Percentiles rank a stretch among this genome's conserved stretches.
phyloP scores from a whole-genome alignment of 2,329 filamentous ascomycete species.

The Arachnomyces sp. region DNA sequence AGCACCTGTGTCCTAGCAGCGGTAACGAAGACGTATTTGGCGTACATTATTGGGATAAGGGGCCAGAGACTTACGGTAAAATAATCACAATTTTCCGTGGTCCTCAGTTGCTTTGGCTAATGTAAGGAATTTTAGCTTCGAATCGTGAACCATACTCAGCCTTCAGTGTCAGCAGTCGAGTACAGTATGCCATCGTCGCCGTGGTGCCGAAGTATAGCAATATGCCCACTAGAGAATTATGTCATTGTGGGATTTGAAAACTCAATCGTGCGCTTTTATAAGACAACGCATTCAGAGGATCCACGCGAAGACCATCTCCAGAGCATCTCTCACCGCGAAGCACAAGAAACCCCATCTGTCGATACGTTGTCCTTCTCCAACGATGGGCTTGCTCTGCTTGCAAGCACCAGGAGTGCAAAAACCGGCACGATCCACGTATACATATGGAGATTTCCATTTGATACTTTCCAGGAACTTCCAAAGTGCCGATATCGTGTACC shows the following conservation, averaged over 20 bases:
- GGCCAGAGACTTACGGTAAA: constrained; percentile 37
- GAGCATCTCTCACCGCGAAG: constrained; percentile 25
- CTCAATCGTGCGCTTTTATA: constrained; percentile 35
- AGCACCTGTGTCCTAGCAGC: constrained; percentile 34
- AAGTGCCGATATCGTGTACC: constrained; percentile 33
- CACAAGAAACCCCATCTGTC: constrained; percentile 29
- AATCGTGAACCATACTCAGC: constrained; percentile 30
- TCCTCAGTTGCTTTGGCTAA: too few species aligned
- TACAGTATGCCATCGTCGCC: constrained; percentile 33
- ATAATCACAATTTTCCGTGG: neutral
- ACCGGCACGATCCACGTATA: constrained; percentile 33
- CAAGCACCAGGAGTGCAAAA: constrained; percentile 29
- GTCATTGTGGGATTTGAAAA: constrained; percentile 37
- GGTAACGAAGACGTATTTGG: constrained; percentile 30
- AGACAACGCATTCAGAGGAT: constrained; percentile 25
- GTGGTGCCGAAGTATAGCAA: constrained; percentile 35
- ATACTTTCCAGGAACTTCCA: constrained; percentile 28
- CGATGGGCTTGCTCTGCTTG: constrained; percentile 34
- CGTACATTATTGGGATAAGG: constrained; percentile 34
- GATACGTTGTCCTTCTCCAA: constrained; percentile 36
- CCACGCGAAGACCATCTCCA: constrained; percentile 34
- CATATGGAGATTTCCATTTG: constrained; percentile 32
- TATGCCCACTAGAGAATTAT: constrained; percentile 34
- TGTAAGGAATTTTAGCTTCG: constrained; percentile 23
- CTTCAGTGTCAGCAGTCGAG: constrained; percentile 25